Evolutionary conservation across 2,329 filamentous ascomycete species (phyloP), one percentile per base, ranked within the genome.

Genomic region (Corynespora cassiicola): DNA sequence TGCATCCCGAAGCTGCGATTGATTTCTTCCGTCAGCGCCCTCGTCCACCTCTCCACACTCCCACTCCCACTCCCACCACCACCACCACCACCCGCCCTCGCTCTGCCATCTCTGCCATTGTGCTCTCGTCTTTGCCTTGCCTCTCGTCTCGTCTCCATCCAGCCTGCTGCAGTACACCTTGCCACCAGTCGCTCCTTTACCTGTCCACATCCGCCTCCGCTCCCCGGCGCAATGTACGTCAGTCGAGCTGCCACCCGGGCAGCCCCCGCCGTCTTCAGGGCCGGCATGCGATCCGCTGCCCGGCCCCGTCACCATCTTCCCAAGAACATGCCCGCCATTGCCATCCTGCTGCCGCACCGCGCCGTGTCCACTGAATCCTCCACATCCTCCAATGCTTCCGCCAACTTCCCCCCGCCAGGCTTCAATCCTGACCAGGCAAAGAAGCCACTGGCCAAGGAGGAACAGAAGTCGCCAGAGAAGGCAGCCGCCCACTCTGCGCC

Each of bases 381-480:
- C 10, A 76, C 75, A 12, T 71, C 75, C 24, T 71, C 75, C 14
- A 61, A 61, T 29, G 56, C 69, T 14, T 64, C 65, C 25, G 74
- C 79, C 34, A 75, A 78, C 37, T 84, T 81, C 31, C 91, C 90
- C 28, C 91, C 91, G 40, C 91, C 90, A 10, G 91, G 91, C 18
- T 96, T 96, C 76, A 91, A 94, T 65, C 77, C 88, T n/a, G 85
- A 92, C 61, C 79, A 90, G 73, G 91, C 91, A 54, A 92, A 90
- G 80, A 92, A 90, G 66, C 88, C 90, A 9, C 75, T 94, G 31
- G 72, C 83, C 2, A 81, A 82, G 59, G 81, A 86, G 38, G 64
- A 72, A 42, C 68, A 61, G 33, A 47, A 56, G 31, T n/a, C 53
- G 3, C 45, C 54, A 6, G 47, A 63, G 26, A 60, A 63, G 30